Evolutionary conservation across 148 eudicot genomes (phyloP).

Genomic region (Rhododendron griersonianum): DNA sequence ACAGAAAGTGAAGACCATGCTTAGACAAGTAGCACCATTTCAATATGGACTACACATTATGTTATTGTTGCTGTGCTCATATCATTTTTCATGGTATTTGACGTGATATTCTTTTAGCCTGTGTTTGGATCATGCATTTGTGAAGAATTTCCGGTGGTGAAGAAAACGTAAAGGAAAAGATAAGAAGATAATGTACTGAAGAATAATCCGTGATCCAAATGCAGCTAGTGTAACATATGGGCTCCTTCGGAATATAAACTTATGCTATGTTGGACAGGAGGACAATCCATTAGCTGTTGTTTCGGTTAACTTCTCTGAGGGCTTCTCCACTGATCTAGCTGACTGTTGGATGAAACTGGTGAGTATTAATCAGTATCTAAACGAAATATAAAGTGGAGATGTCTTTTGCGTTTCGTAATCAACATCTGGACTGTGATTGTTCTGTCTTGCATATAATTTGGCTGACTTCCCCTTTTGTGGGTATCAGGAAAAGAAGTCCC

Average conservation of each 20-base stretch:
- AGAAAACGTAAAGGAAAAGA: not conserved
- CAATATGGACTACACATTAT: not conserved
- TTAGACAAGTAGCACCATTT: not conserved
- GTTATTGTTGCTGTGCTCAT: not conserved
- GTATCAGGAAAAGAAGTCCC: conserved; percentile 57
- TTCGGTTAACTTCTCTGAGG: conserved; percentile 64
- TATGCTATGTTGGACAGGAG: conserved; percentile 34
- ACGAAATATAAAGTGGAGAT: not conserved
- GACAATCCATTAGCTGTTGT: conserved; percentile 53
- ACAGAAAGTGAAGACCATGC: not conserved
- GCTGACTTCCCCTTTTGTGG: not conserved
- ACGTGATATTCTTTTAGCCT: not conserved
- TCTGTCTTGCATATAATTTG: not conserved
- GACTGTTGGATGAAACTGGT: conserved; percentile 69
- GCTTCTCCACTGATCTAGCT: conserved; percentile 49
- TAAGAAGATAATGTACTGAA: not conserved
- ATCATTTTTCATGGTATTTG: not conserved
- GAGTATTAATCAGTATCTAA: not conserved
- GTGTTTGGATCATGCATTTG: not conserved
- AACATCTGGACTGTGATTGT: not conserved
- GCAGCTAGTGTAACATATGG: not conserved
- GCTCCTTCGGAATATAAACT: not conserved
- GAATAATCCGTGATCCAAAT: not conserved
- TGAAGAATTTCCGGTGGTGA: not conserved
- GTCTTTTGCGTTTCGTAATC: not conserved